These are phyloP conservation scores for Platanthera zijinensis DNA, from an alignment of 106 monocot species.

Conservation along the genomic window DNA sequence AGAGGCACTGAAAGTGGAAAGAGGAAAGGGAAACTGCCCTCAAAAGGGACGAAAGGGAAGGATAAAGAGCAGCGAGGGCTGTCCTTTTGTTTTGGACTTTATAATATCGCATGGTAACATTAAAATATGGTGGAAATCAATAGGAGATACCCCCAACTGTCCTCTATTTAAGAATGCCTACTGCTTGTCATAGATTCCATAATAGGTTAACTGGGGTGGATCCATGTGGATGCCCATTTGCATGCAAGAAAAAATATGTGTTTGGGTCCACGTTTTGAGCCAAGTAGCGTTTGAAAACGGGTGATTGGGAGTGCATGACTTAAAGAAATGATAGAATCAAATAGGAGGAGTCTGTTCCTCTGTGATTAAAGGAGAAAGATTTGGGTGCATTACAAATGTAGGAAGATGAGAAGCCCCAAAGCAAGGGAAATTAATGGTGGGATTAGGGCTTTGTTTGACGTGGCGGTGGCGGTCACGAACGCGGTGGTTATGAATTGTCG, in stretches of 20 bases:
- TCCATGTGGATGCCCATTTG: conserved; percentile 5
- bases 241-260: background rate
- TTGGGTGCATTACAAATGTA: no score
- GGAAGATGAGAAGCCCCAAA: no score
- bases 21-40: conserved; percentile 21
- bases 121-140: conserved; percentile 1
- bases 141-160: conserved; percentile 29
- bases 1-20: conserved; percentile 28
- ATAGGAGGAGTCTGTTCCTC: no score
- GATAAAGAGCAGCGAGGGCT: conserved; percentile 33
- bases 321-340: no score
- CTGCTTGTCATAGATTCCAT: conserved; percentile 60
- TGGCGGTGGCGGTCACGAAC: no score
- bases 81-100: conserved; percentile 15
- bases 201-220: background rate
- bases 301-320: no score
- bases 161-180: conserved; percentile 30
- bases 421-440: no score
- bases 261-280: no score
- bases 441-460: no score
- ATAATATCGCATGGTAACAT: conserved; percentile 5
- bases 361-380: no score
- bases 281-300: no score
- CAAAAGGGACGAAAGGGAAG: conserved; percentile 87
- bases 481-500: no score